phyloP scores from a whole-genome alignment of 345 rosid species.

The Corchorus capsularis region DNA sequence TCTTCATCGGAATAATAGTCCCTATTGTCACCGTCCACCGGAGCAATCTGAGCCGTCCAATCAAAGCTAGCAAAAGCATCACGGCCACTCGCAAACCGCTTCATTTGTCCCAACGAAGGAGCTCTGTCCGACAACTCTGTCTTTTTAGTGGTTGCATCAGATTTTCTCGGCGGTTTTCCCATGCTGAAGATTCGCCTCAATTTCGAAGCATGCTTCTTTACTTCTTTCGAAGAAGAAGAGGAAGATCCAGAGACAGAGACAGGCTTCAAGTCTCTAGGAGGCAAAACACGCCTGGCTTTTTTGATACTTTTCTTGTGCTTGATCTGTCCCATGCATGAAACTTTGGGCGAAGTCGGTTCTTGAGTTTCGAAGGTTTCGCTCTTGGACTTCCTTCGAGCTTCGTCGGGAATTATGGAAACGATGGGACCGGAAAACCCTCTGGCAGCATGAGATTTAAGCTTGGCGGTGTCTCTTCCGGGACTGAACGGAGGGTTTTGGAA shows the following conservation, averaged over 20 bases:
- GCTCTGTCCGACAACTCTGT: conserved; percentile 33
- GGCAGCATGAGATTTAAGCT: conserved; percentile 29
- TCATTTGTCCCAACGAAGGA: conserved; percentile 76
- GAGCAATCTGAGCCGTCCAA: conserved; percentile 66
- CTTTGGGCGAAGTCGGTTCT: conserved; percentile 87
- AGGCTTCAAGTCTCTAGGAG: conserved; percentile 26
- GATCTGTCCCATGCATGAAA: conserved; percentile 93
- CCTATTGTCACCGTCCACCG: conserved; percentile 41
- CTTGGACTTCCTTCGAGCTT: conserved; percentile 52
- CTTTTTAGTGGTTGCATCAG: conserved; percentile 16
- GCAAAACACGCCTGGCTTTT: conserved; percentile 13
- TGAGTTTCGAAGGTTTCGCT: conserved; percentile 31
- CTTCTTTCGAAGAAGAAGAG: conserved; percentile 26
- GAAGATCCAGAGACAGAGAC: background rate
- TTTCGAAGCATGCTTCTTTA: conserved; percentile 36
- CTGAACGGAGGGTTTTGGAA: conserved; percentile 66
- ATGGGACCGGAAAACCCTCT: conserved; percentile 64
- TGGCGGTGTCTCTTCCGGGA: conserved; percentile 51
- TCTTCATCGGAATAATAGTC: conserved; percentile 61
- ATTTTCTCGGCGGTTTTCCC: conserved; percentile 31
- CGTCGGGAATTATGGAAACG: conserved; percentile 58
- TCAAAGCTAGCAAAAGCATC: conserved; percentile 58
- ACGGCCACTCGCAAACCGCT: conserved; percentile 74
- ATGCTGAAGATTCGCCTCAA: conserved; percentile 47
- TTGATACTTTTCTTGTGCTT: conserved; percentile 52